A percentile compares a stretch with the other conserved stretches of the same genome.
Evolutionary conservation across 2,329 filamentous ascomycete species (phyloP).

Genomic region (Lithohypha guttulata): DNA sequence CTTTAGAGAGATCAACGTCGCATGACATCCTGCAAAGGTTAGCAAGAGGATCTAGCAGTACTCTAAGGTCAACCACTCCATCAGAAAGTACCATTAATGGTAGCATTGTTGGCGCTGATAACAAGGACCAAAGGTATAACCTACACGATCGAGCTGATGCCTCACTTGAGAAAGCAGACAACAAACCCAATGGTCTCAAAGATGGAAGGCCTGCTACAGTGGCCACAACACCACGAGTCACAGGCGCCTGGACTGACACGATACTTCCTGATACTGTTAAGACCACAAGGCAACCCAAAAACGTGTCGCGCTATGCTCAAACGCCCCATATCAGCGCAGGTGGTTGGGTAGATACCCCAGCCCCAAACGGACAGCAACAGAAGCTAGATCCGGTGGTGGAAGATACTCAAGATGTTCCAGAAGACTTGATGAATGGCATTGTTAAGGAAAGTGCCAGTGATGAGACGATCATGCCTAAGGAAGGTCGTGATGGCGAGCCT

Average conservation of each 20-base stretch:
- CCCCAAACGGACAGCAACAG: constrained; percentile 10
- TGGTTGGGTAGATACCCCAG: constrained; percentile 22
- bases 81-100: constrained; percentile 8
- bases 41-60: constrained; percentile 26
- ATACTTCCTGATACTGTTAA: constrained; percentile 31
- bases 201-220: background rate
- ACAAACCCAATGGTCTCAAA: too few relatives aligned
- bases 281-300: constrained; percentile 12
- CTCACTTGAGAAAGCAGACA: too few relatives aligned
- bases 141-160: too few relatives aligned
- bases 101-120: too few relatives aligned
- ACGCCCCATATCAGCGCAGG: constrained; percentile 22
- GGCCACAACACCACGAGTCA: constrained; percentile 35
- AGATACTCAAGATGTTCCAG: constrained; percentile 17
- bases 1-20: constrained; percentile 27
- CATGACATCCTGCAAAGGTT: constrained; percentile 34
- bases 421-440: constrained; percentile 16
- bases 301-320: constrained; percentile 14
- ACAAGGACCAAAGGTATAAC: too few relatives aligned
- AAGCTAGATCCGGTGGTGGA: constrained; percentile 17
- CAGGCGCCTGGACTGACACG: constrained; percentile 38
- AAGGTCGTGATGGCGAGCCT: too few relatives aligned
- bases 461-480: background rate
- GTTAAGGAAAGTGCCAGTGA: constrained; percentile 6
- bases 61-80: constrained; percentile 15